A percentile compares a stretch with the other conserved stretches of the same genome.
Evolutionary conservation across 2,329 filamentous ascomycete species (phyloP).

Genomic region (Ophiostoma triangulosporum): DNA sequence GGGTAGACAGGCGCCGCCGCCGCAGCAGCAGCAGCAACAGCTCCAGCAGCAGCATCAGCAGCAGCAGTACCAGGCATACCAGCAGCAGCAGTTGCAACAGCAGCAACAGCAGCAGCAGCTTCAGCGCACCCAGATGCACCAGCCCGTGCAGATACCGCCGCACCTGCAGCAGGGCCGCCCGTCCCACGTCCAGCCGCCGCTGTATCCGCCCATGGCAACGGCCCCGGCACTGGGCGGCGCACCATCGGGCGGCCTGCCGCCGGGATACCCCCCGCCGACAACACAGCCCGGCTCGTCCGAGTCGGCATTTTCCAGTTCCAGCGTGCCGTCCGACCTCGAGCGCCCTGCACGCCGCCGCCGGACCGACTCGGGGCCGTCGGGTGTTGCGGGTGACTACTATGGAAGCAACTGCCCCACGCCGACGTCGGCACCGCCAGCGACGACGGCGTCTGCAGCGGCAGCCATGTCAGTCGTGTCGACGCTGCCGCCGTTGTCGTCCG

Average conservation of each 20-base stretch:
- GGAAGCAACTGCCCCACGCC: too few relatives aligned
- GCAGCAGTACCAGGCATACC: neutral
- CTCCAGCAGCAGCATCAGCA: slow-evolving; percentile 2
- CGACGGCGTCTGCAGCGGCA: neutral
- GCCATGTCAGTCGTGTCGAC: neutral
- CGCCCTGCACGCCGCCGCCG: slow-evolving; percentile 11
- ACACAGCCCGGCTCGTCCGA: slow-evolving; percentile 10
- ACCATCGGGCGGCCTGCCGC: neutral
- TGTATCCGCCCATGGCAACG: slow-evolving; percentile 7
- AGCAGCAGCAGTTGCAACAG: neutral
- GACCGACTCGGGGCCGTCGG: slow-evolving; percentile 9
- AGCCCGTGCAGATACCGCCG: neutral
- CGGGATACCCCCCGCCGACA: neutral
- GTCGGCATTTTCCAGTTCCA: neutral
- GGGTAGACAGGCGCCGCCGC: neutral
- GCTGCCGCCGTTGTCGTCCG: neutral
- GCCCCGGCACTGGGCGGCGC: slow-evolving; percentile 10
- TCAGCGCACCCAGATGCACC: neutral
- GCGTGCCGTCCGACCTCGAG: slow-evolving; percentile 6
- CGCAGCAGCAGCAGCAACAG: neutral
- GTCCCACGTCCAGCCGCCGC: slow-evolving; percentile 6
- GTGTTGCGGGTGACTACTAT: slow-evolving; percentile 2
- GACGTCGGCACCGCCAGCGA: neutral
- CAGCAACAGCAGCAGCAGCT: neutral
- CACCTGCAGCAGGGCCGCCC: slow-evolving; percentile 16